A percentile compares a stretch with the other conserved stretches of the same genome.
These are phyloP conservation scores for Colletotrichum navitas DNA, from an alignment of 2,329 filamentous ascomycete genomes.

Conservation along the genomic window DNA sequence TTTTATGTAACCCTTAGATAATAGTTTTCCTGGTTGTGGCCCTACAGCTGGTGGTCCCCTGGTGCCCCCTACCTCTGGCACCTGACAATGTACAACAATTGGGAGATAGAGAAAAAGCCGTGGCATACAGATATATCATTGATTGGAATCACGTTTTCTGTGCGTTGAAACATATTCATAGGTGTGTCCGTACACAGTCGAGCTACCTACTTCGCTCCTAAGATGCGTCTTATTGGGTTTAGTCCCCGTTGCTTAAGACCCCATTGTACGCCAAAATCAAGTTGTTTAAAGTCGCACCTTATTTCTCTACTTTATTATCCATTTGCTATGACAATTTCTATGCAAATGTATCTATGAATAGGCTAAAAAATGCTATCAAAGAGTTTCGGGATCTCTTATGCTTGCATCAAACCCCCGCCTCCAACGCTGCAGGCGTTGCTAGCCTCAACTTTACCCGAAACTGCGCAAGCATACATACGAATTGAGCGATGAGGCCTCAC, in stretches of 20 bases:
- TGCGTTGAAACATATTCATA: too few species aligned
- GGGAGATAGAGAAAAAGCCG: background rate
- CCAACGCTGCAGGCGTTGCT: conserved; percentile 46
- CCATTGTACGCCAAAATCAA: background rate
- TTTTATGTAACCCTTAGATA: too few species aligned
- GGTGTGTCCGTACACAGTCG: background rate
- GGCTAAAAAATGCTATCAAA: background rate
- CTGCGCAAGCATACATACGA: conserved; percentile 50
- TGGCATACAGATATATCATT: background rate
- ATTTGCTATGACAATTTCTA: too few species aligned
- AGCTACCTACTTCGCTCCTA: background rate
- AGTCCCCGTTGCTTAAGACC: background rate
- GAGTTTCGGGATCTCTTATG: background rate
- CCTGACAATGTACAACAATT: background rate
- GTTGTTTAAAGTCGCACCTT: too few species aligned
- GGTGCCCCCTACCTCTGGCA: too few species aligned
- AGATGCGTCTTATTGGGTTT: background rate
- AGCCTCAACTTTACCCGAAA: conserved; percentile 47
- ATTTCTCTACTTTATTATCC: too few species aligned
- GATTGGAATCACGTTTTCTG: too few species aligned
- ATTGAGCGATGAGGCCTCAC: conserved; percentile 51
- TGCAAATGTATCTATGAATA: background rate
- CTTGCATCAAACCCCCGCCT: too few species aligned
- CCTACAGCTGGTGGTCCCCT: too few species aligned
- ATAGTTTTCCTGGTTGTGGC: too few species aligned